Evolutionary conservation across 2,329 filamentous ascomycete genomes (phyloP).

Genomic region (Stachybotrys elegans): DNA sequence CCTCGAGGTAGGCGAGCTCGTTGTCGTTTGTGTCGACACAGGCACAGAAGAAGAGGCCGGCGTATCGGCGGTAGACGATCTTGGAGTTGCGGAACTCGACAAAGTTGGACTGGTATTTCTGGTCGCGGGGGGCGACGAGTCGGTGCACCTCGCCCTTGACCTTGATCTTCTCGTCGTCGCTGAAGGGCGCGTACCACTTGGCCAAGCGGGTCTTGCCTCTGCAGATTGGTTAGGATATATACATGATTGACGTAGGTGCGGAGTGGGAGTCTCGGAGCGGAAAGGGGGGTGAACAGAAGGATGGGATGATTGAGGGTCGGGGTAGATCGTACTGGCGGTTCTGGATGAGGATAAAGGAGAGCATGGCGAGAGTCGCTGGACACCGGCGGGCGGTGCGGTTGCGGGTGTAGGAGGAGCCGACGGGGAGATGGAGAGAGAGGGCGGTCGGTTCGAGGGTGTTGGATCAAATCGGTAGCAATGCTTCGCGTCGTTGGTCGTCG

Average conservation of each 20-base stretch:
- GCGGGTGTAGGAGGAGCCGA: too few species aligned
- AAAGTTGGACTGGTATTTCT: constrained; percentile 99
- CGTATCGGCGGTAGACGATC: constrained; percentile 95
- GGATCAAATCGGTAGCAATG: too few species aligned
- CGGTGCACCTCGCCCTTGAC: constrained; percentile 98
- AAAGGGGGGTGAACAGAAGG: background rate
- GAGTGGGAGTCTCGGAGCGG: background rate
- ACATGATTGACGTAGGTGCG: background rate
- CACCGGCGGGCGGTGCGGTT: too few species aligned
- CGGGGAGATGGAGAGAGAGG: too few species aligned
- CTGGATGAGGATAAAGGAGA: constrained; percentile 87
- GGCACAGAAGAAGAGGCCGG: constrained; percentile 97
- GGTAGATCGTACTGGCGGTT: constrained; percentile 65
- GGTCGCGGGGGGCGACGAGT: constrained; percentile 92
- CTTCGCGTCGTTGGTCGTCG: too few species aligned
- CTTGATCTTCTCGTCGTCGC: constrained; percentile 98
- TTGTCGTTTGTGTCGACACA: constrained; percentile 99
- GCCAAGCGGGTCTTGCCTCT: constrained; percentile 98
- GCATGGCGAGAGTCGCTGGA: too few species aligned
- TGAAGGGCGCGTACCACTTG: constrained; percentile 99
- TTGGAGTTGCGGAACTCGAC: constrained; percentile 95
- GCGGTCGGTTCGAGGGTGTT: too few species aligned
- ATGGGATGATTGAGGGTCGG: background rate
- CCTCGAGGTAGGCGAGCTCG: constrained; percentile 92
- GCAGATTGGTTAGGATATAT: constrained; percentile 6